Conservation (phyloP, 73 alveolate species). For the Halteria grandinella region DNA sequence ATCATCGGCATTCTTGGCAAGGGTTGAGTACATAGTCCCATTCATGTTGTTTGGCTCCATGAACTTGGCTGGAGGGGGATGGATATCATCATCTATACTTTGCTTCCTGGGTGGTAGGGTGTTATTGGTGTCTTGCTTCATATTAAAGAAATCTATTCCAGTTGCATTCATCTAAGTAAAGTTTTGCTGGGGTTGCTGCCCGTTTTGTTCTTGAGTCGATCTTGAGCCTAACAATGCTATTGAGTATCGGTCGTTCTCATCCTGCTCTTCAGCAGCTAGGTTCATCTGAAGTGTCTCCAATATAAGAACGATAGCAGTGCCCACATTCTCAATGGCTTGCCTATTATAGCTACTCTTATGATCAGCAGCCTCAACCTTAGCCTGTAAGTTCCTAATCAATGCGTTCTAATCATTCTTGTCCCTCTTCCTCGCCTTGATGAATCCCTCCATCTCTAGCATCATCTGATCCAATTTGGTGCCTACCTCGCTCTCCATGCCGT, state of each 20-base stretch:
- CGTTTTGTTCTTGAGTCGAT: background rate
- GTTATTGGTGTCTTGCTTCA: background rate
- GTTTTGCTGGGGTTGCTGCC: background rate
- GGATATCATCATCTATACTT: background rate
- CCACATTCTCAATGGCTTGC: background rate
- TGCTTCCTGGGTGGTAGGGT: background rate
- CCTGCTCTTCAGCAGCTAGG: constrained; percentile 29
- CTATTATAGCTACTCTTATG: background rate
- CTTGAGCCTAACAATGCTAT: constrained; percentile 36
- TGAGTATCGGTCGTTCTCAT: constrained; percentile 24
- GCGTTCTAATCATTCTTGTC: constrained; percentile 29
- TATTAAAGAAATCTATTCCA: background rate
- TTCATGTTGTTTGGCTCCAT: background rate
- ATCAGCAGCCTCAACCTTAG: background rate
- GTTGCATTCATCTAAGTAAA: background rate
- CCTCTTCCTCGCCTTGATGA: constrained; percentile 44
- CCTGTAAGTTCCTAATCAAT: background rate
- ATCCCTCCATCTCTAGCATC: constrained; percentile 10
- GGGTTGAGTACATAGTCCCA: background rate
- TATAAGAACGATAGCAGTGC: background rate
- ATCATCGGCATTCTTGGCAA: background rate
- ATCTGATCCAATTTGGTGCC: too few relatives aligned
- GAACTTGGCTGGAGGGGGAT: background rate
- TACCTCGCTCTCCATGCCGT: too few relatives aligned
- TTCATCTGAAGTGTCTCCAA: constrained; percentile 20